A percentile compares a stretch with the other conserved stretches of the same genome.
phyloP scores from a whole-genome alignment of 345 rosid genomes.

The Citropsis articulata region DNA sequence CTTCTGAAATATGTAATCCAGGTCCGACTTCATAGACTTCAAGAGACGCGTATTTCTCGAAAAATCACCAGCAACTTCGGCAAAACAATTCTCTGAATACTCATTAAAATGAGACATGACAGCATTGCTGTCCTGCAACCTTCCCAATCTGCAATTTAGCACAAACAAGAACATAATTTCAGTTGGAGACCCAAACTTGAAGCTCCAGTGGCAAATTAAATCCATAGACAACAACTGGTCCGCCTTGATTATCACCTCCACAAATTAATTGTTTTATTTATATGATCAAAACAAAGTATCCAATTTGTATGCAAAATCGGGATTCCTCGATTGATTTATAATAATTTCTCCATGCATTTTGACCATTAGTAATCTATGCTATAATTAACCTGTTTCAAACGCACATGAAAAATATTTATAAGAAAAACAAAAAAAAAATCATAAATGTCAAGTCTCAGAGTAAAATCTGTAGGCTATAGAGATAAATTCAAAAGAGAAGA shows the following conservation, averaged over 20 bases:
- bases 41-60: conserved; percentile 61
- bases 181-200: not conserved
- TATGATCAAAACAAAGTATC: no score
- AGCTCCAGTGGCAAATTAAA: not conserved
- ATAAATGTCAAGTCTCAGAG: not conserved
- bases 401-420: no score
- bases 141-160: conserved; percentile 65
- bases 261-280: not conserved
- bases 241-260: not conserved
- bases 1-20: conserved; percentile 85
- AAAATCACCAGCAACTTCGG: conserved; percentile 71
- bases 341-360: no score
- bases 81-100: conserved; percentile 75
- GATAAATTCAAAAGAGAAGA: not conserved
- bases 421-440: not conserved
- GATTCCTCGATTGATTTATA: no score
- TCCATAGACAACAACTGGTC: not conserved
- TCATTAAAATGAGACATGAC: conserved; percentile 88
- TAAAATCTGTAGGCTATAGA: not conserved
- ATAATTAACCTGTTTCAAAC: not conserved
- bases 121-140: conserved; percentile 93
- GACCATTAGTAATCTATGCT: not conserved
- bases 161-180: not conserved
- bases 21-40: conserved; percentile 81
- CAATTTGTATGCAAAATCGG: no score